A percentile compares a stretch with the other conserved stretches of the same genome.
Evolutionary conservation across 495 filamentous ascomycete genomes (phyloP).

Genomic region (Pyronema domesticum): DNA sequence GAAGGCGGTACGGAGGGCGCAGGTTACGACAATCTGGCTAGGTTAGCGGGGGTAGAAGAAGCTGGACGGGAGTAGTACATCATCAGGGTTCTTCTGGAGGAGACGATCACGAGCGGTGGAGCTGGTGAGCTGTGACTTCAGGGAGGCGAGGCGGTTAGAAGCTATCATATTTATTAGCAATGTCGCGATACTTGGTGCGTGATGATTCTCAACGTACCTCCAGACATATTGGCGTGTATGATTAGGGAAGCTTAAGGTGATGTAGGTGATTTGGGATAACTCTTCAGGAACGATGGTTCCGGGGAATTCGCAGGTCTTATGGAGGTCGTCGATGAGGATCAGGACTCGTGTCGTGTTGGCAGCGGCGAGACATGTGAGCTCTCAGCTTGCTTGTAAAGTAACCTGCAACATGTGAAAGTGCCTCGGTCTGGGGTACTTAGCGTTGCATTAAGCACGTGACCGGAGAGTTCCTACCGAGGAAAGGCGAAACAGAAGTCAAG

Average conservation of each 20-base stretch:
- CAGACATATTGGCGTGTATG: background rate
- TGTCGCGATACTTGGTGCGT: background rate
- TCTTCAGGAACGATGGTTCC: background rate
- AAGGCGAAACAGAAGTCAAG: too few relatives aligned
- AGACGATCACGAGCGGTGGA: slow-evolving; percentile 32
- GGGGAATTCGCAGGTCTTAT: background rate
- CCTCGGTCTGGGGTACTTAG: background rate
- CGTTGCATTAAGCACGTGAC: too few relatives aligned
- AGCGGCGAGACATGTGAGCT: background rate
- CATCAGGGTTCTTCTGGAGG: slow-evolving; percentile 47
- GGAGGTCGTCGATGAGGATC: background rate
- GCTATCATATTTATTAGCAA: slow-evolving; percentile 3
- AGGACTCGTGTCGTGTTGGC: background rate
- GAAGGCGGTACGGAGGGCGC: slow-evolving; percentile 76
- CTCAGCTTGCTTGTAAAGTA: background rate
- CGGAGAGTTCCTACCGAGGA: too few relatives aligned
- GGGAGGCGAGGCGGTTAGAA: slow-evolving; percentile 39
- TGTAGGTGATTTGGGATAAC: background rate
- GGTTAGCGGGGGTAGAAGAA: background rate
- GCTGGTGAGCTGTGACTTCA: slow-evolving; percentile 41
- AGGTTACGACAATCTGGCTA: slow-evolving; percentile 67
- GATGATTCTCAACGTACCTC: background rate
- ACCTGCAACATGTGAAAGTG: background rate
- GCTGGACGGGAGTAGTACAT: slow-evolving; percentile 25
- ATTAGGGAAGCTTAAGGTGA: background rate